Evolutionary conservation across 129 eudicot species (phyloP), one percentile per base, ranked within the genome.

Genomic region (Erigeron canadensis): DNA sequence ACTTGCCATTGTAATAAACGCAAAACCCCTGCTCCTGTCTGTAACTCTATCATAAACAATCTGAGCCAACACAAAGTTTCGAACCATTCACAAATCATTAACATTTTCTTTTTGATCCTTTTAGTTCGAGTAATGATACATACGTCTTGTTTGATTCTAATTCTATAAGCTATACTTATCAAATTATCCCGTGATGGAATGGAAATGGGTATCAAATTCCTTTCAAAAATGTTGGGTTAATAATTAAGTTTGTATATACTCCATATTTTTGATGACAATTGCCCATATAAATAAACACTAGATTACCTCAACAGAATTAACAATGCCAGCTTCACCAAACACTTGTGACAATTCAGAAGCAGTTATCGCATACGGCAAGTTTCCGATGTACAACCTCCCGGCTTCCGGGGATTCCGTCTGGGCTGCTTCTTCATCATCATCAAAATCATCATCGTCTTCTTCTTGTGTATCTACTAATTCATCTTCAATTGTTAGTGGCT

Each of bases 21-120:
- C 97, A 81, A 95, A 95, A 39, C 99, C 99, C 12, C 99, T 81
- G 55, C 99, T 95, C 77, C 97, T 90, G 65, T 85, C 99, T 10
- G 99, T 95, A 37, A 90, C 89, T 71, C 86, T 84, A 60, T 88
- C 95, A 65, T 95, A 95, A 19, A 89, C 85, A 72, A 95, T 88
- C 99, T 95, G 80, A 74, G 22, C 67, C 71, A 77, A 44, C 59
- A 21, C 48, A 76, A 75, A 75, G 12, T 37, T 38, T 50, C 70
- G 39, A 57, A 38, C 9, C 48, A 13, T 18, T 42, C 55, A 51
- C 7, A 51, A 51, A 7, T 18, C 37, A 70, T n/a, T n/a, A n/a
- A n/a, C n/a, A n/a, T n/a, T n/a, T n/a, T n/a, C 34, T 28, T 28
- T 28, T 28, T 28, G 3, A 1, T 28, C 34, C 34, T 1, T 28